Evolutionary conservation across 2,329 filamentous ascomycete genomes (phyloP), one percentile per base, ranked within the genome.

Genomic region (Aureobasidium leucospermi): DNA sequence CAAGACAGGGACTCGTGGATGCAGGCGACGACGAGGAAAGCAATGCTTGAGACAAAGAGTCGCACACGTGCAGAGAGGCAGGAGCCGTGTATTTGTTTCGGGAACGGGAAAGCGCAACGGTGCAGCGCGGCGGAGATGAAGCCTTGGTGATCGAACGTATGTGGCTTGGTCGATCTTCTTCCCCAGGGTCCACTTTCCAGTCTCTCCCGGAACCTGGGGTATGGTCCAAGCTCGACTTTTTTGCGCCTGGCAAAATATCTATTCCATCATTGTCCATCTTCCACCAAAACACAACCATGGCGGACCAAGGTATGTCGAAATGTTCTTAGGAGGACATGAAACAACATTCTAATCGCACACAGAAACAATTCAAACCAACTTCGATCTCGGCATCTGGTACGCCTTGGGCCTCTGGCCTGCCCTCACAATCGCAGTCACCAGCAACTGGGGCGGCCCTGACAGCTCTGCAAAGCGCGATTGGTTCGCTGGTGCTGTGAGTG

Each of bases 391-490:
- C 70, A 87, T 96, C 67, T 90, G 90, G 71, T 87, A 94, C 71
- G 78, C 87, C 45, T 84, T 99, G 65, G 85, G 36, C 34, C 60
- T 61, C 69, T 99, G 94, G 94, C 86, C 88, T 7, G 87, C 90
- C 34, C 86, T 99, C 58, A 88, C 87, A 51, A 85, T 96, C 70
- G 90, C 94, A 48, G 89, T 96, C 46, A 83, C 89, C 71, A 90
- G 90, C 73, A 81, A 85, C 75, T 96, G 92, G 88, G 94, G 93
- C 67, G 94, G 93, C 2, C 85, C 89, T 42, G 85, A 90, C 69
- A 87, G 85, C 23, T 74, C 80, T 62, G 90, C 95, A 74, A 97
- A 97, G 78, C 88, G 93, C 68, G 93, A 96, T 80, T 97, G 92
- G 93, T 89, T 99, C 68, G 93, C 89, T 55, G 92, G 91, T 64